phyloP scores from a whole-genome alignment of 805 yeast genomes.

The Torulaspora microellipsoides region DNA sequence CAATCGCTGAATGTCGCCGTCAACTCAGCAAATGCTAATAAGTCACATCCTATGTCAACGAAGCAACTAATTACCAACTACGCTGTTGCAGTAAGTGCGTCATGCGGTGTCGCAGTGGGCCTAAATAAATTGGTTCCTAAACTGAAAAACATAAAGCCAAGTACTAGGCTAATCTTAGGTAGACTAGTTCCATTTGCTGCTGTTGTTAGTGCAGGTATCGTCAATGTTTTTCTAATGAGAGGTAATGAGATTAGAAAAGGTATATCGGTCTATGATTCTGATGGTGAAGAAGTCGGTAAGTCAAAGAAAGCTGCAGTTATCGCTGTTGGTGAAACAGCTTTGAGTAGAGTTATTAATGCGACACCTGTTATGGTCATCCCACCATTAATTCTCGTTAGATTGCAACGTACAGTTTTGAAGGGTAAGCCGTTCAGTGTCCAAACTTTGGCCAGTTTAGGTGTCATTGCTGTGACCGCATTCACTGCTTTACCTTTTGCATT shows the following conservation, averaged over 20 bases:
- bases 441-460: constrained; percentile 73
- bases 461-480: constrained; percentile 81
- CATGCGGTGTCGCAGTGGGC: constrained; percentile 94
- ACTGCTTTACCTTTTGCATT: constrained; percentile 90
- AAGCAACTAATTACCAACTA: constrained; percentile 75
- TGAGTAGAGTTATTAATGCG: constrained; percentile 90
- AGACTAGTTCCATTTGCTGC: constrained; percentile 98
- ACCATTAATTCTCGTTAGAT: constrained; percentile 72
- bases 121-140: constrained; percentile 87
- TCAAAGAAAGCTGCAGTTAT: constrained; percentile 83
- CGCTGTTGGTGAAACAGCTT: constrained; percentile 97
- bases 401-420: constrained; percentile 67
- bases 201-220: constrained; percentile 94
- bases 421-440: constrained; percentile 63
- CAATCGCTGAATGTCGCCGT: constrained; percentile 96
- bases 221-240: constrained; percentile 95
- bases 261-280: constrained; percentile 62
- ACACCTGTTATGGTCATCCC: constrained; percentile 98
- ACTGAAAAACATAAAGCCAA: constrained; percentile 62
- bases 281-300: constrained; percentile 62
- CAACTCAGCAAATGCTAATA: constrained; percentile 93
- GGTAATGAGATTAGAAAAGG: constrained; percentile 88
- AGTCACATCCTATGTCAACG: constrained; percentile 84
- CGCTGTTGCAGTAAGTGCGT: constrained; percentile 84
- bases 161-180: constrained; percentile 65